phyloP scores from a whole-genome alignment of 2,329 filamentous ascomycete species.

The Botrytis paeoniae region DNA sequence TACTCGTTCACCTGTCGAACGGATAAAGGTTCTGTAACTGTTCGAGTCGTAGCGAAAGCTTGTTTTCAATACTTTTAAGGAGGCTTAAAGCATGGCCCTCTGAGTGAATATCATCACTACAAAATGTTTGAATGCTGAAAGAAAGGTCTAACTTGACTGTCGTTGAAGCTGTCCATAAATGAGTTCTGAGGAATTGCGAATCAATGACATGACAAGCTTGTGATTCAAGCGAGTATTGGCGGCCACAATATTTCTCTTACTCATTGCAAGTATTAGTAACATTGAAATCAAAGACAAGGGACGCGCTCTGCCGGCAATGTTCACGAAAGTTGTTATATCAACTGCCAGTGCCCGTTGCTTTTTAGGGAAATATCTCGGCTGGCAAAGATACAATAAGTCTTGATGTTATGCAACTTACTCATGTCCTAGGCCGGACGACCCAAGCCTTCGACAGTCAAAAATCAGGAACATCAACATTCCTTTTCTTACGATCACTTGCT shows the following conservation, averaged over 20 bases:
- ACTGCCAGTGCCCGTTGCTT: neutral
- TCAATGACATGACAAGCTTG: neutral
- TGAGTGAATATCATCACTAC: neutral
- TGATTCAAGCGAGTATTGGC: neutral
- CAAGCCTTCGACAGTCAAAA: neutral
- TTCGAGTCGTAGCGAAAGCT: neutral
- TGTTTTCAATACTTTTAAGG: neutral
- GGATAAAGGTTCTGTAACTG: neutral
- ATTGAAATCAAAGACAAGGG: neutral
- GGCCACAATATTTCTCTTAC: neutral
- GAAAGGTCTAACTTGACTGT: neutral
- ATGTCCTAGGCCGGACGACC: neutral
- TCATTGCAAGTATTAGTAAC: neutral
- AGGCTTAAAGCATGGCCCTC: neutral
- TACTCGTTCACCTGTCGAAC: neutral
- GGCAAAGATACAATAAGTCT: neutral
- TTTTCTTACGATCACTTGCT: neutral
- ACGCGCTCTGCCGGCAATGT: neutral
- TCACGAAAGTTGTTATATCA: neutral
- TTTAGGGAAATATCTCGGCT: rapidly evolving
- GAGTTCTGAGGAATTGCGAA: neutral
- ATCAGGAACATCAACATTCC: neutral
- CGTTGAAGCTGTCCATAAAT: neutral
- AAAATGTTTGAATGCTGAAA: neutral
- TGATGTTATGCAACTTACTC: neutral